Evolutionary conservation across 352 stramenopile species (phyloP).

Genomic region (Pilasporangium apinafurcum): DNA sequence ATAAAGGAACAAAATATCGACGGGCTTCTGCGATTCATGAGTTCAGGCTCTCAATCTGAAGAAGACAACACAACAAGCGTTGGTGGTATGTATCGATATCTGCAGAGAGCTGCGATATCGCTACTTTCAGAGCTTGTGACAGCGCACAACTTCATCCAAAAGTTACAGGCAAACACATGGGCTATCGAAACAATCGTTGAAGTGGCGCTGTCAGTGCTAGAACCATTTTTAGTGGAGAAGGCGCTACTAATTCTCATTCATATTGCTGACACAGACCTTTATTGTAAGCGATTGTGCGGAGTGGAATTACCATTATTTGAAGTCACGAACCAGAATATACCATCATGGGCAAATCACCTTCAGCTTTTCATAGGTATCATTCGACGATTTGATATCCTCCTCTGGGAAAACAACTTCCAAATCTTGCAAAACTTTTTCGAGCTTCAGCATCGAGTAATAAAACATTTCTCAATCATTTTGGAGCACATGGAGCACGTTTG

Average conservation of each 20-base stretch:
- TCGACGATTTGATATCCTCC: background rate
- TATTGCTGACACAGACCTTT: background rate
- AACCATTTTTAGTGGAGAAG: background rate
- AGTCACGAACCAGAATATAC: background rate
- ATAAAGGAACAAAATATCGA: no score
- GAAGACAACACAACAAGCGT: no score
- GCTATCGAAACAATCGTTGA: conserved; percentile 1
- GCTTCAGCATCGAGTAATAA: conserved; percentile 2
- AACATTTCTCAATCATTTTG: background rate
- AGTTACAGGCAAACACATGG: conserved; percentile 3
- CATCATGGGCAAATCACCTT: background rate
- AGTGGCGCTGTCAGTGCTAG: background rate
- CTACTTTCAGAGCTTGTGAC: conserved; percentile 1
- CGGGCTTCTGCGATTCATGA: no score
- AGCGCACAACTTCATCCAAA: background rate
- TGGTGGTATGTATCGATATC: no score
- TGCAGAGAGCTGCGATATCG: conserved; percentile 1
- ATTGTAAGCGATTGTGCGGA: conserved; percentile 1
- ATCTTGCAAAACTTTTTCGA: conserved; percentile 4
- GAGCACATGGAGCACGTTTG: background rate
- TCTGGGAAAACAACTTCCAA: background rate
- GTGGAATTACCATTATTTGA: background rate
- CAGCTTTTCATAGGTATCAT: background rate
- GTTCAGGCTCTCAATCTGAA: no score
- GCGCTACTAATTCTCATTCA: background rate